Percentiles rank a stretch among this genome's conserved stretches.
Evolutionary conservation across 257 asterid genomes (phyloP).

Genomic region (Sherardia arvensis): DNA sequence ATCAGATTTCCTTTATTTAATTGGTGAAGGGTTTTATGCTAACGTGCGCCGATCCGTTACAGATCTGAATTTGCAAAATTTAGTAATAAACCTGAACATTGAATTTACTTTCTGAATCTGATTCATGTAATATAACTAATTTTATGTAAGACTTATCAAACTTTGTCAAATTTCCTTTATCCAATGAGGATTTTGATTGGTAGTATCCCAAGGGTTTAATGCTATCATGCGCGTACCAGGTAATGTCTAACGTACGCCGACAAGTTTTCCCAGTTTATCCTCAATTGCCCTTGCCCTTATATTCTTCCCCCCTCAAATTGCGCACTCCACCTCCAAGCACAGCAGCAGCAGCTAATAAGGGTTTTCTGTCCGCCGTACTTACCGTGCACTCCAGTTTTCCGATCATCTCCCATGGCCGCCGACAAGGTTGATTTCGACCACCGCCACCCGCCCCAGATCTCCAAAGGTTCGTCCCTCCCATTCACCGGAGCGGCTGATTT

Average conservation of each 20-base stretch:
- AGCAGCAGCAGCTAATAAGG: conserved; percentile 20
- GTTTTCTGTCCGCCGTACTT: conserved; percentile 14
- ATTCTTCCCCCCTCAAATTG: conserved; percentile 21
- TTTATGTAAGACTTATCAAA: background rate
- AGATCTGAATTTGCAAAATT: too few species aligned
- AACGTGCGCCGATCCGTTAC: too few species aligned
- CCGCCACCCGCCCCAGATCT: conserved; percentile 40
- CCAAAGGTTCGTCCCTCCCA: conserved; percentile 30
- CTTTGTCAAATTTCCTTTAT: background rate
- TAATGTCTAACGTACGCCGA: conserved; percentile 15
- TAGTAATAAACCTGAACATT: background rate
- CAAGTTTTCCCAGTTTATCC: conserved; percentile 13
- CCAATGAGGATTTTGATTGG: background rate
- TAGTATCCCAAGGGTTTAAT: background rate
- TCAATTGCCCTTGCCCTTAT: conserved; percentile 37
- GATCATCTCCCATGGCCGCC: conserved; percentile 55
- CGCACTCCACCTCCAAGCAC: conserved; percentile 24
- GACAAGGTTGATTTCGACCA: conserved; percentile 41
- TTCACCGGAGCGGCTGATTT: background rate
- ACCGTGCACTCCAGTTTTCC: conserved; percentile 10
- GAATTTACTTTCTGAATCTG: background rate
- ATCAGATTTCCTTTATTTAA: too few species aligned
- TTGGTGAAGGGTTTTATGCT: too few species aligned
- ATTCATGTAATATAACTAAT: background rate
- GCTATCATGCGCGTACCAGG: conserved; percentile 23